Evolutionary conservation across 1,284 basidiomycete species (phyloP).

Genomic region (Cryptococcus jaspeensis): DNA sequence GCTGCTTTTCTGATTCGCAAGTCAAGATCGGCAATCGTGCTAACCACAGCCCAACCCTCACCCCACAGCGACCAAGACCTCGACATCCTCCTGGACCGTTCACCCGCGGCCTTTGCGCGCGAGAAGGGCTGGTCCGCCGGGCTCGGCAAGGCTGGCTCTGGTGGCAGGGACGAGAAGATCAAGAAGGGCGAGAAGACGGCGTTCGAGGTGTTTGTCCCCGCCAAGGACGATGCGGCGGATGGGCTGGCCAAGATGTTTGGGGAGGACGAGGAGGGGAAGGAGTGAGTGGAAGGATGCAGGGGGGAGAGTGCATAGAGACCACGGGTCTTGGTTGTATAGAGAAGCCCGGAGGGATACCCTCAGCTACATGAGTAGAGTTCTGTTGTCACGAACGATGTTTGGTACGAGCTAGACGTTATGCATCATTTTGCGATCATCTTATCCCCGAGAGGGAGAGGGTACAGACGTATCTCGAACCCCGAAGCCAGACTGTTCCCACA

Average conservation of each 20-base stretch:
- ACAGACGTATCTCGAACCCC: too few relatives aligned
- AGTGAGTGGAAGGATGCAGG: background rate
- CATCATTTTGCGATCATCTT: too few relatives aligned
- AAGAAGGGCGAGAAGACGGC: constrained; percentile 56
- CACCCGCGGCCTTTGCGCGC: constrained; percentile 73
- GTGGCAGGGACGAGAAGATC: constrained; percentile 43
- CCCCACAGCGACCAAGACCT: constrained; percentile 66
- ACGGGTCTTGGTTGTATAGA: background rate
- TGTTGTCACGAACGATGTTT: too few relatives aligned
- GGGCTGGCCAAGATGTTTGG: constrained; percentile 64
- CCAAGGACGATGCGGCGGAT: constrained; percentile 67
- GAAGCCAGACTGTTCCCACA: too few relatives aligned
- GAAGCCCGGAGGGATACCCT: too few relatives aligned
- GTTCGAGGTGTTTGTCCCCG: constrained; percentile 74
- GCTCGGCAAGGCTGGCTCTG: constrained; percentile 36
- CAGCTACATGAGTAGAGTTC: too few relatives aligned
- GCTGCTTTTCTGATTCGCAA: background rate
- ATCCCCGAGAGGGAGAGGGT: too few relatives aligned
- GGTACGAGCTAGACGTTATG: too few relatives aligned
- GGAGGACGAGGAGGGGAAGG: constrained; percentile 37
- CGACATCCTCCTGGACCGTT: constrained; percentile 75
- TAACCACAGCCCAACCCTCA: too few relatives aligned
- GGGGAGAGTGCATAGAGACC: background rate
- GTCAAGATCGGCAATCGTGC: background rate
- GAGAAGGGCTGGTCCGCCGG: constrained; percentile 69